phyloP scores from a whole-genome alignment of 805 yeast species.

The Gaillardinia entomophila region DNA sequence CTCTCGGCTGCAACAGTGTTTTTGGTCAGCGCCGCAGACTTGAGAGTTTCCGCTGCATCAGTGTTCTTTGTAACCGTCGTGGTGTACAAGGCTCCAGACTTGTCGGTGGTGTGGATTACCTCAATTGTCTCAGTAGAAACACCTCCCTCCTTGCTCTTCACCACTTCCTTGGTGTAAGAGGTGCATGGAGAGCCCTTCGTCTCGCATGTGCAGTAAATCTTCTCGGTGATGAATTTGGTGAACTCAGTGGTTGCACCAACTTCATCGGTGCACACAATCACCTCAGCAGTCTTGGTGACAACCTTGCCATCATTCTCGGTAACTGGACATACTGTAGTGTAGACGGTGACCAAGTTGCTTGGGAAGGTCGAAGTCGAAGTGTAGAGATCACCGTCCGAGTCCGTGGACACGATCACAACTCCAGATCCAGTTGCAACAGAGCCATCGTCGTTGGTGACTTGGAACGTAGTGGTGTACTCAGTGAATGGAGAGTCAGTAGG shows the following conservation, averaged over 20 bases:
- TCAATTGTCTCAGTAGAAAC: not conserved
- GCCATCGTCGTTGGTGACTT: too few species aligned
- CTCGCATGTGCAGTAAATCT: not conserved
- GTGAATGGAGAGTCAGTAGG: too few species aligned
- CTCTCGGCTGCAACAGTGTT: too few species aligned
- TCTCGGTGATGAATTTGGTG: too few species aligned
- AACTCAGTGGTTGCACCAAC: not conserved
- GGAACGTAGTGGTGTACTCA: not conserved
- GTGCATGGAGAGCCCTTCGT: not conserved
- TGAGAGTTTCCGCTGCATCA: too few species aligned
- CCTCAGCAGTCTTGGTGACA: not conserved
- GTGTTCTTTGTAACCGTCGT: too few species aligned
- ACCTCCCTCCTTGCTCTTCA: too few species aligned
- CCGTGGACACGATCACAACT: not conserved
- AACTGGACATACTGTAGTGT: not conserved
- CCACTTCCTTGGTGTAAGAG: not conserved
- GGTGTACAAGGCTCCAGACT: not conserved
- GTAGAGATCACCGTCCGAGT: not conserved
- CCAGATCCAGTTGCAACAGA: too few species aligned
- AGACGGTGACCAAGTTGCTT: not conserved
- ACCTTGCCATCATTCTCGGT: not conserved
- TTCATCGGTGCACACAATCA: not conserved
- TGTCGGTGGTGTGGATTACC: not conserved
- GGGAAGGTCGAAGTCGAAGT: not conserved
- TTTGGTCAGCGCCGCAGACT: too few species aligned